Evolutionary conservation across 768 basidiomycete species (phyloP), one percentile per base, ranked within the genome.

Genomic region (Tephrocybe sp.): DNA sequence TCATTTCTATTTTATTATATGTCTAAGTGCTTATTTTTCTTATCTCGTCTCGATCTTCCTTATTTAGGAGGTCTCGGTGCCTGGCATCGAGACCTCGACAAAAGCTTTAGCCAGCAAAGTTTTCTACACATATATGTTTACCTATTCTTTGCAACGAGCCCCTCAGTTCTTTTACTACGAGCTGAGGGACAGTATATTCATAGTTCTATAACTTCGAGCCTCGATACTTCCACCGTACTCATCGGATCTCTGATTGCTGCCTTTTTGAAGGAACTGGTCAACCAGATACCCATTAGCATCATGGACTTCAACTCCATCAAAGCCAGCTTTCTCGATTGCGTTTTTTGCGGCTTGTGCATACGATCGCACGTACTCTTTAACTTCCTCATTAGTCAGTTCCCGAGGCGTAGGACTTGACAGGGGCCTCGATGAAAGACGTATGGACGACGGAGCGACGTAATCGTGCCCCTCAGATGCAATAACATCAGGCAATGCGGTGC

Each of bases 181-280:
- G n/a, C n/a, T n/a, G n/a, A n/a, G n/a, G n/a, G n/a, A n/a, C n/a
- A n/a, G n/a, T n/a, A n/a, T n/a, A n/a, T n/a, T n/a, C n/a, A n/a
- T n/a, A n/a, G n/a, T n/a, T n/a, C n/a, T n/a, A n/a, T n/a, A n/a
- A n/a, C n/a, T 68, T 5, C 89, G 71, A 48, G 77, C 79, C 61
- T 84, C 79, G 24, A 87, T 65, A 37, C 75, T 77, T 2, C 89
- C 88, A 0, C 88, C 88, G 62, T 85, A 91, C 37, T 74, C 67
- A 60, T 89, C 86, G 6, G 75, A 79, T 13, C 85, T 74, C 4
- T 72, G 58, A 63, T 88, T 87, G 28, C 69, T 69, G n/a, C 70
- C 60, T 22, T 76, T 69, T 56, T 85, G 81, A 9, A 83, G 51
- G 70, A 88, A 87, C 60, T 87, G 83, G 57, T 87, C 81, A 13